These are phyloP conservation scores for Scortechinia acanthostroma DNA, from an alignment of 2,329 filamentous ascomycete species.

Conservation along the genomic window DNA sequence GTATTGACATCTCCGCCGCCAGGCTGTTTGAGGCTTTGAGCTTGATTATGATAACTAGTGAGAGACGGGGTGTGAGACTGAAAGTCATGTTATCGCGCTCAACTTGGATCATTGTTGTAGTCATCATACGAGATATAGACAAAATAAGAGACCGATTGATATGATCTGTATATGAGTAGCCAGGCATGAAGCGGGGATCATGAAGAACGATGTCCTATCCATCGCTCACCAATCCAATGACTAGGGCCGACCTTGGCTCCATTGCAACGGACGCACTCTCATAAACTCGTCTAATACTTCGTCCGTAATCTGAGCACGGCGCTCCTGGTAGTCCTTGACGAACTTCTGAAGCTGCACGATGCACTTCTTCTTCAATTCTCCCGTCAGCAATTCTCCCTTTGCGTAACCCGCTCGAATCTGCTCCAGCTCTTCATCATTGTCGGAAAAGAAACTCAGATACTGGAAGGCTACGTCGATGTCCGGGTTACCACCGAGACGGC, in stretches of 20 bases:
- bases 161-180: no score
- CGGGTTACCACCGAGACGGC: slow-evolving; percentile 53
- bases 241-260: not conserved
- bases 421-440: slow-evolving; percentile 40
- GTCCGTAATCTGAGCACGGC: slow-evolving; percentile 44
- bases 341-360: slow-evolving; percentile 51
- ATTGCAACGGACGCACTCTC: slow-evolving; percentile 24
- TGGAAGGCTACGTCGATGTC: slow-evolving; percentile 60
- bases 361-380: slow-evolving; percentile 57
- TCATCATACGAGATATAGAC: no score
- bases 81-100: no score
- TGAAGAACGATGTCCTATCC: no score
- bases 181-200: no score
- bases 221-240: no score
- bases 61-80: no score
- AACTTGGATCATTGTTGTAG: no score
- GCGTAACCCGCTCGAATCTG: not conserved
- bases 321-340: slow-evolving; percentile 50
- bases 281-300: slow-evolving; percentile 49
- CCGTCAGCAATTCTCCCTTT: slow-evolving; percentile 51
- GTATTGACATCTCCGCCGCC: no score
- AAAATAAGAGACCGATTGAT: no score
- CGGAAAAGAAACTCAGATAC: slow-evolving; percentile 60
- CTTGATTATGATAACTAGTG: no score
- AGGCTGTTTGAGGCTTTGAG: no score